Evolutionary conservation across 139 green algal species (phyloP).

Genomic region (Picochlorum costavermella): DNA sequence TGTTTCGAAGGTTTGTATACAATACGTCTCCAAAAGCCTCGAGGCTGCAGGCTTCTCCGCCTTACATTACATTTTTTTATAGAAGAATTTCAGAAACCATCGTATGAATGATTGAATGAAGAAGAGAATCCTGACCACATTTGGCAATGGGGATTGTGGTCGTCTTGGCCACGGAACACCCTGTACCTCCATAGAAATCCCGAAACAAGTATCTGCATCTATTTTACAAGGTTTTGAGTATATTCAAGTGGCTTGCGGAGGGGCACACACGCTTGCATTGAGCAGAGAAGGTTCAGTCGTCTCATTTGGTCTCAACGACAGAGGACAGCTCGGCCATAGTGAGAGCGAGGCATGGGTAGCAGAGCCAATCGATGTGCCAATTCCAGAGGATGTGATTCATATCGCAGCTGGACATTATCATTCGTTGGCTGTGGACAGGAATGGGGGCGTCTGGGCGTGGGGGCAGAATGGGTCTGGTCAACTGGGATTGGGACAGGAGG

Average conservation of each 20-base stretch:
- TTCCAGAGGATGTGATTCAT: conserved; percentile 25
- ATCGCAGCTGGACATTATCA: conserved; percentile 29
- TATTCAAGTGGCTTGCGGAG: conserved; percentile 38
- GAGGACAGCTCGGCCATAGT: conserved; percentile 52
- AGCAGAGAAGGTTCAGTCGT: conserved; percentile 49
- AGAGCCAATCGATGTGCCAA: conserved; percentile 12
- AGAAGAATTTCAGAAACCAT: no score
- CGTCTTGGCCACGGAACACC: conserved; percentile 13
- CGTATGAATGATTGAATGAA: not conserved
- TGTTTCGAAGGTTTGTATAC: no score
- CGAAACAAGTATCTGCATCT: conserved; percentile 4
- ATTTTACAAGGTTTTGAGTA: conserved; percentile 28
- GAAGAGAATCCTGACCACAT: conserved; percentile 26
- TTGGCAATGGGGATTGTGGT: conserved; percentile 25
- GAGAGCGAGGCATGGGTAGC: conserved; percentile 1
- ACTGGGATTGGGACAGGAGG: conserved; percentile 26
- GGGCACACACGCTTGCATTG: conserved; percentile 54
- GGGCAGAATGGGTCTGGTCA: conserved; percentile 23
- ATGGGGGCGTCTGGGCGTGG: conserved; percentile 31
- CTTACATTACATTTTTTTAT: no score
- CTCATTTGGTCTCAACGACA: conserved; percentile 61
- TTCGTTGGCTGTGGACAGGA: conserved; percentile 22
- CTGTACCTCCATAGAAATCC: conserved; percentile 7
- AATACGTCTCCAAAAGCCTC: no score
- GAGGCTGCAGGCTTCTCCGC: no score